These are phyloP conservation scores for Marasmius oreades DNA, from an alignment of 1,284 basidiomycete species.

Conservation along the genomic window DNA sequence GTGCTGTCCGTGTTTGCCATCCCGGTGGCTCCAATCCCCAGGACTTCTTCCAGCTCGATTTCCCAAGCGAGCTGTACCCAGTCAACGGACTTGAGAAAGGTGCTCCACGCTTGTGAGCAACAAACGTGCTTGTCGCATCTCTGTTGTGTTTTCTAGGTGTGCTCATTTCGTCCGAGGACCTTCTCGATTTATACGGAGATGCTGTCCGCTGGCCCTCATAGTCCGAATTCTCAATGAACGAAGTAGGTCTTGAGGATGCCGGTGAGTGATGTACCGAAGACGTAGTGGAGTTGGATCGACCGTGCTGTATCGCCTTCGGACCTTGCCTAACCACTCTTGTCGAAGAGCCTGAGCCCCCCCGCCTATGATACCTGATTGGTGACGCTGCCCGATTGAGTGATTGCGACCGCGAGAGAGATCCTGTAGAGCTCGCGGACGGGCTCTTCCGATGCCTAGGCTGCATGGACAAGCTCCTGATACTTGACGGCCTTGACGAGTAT, in stretches of 20 bases:
- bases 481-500: constrained; percentile 68
- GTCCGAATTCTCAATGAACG: constrained; percentile 72
- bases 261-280: constrained; percentile 68
- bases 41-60: constrained; percentile 83
- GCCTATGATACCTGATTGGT: constrained; percentile 67
- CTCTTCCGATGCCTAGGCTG: constrained; percentile 65
- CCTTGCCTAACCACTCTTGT: constrained; percentile 74
- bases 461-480: constrained; percentile 64
- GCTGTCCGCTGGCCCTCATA: constrained; percentile 49
- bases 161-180: constrained; percentile 47
- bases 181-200: constrained; percentile 47
- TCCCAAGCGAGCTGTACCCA: constrained; percentile 42
- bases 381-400: constrained; percentile 49
- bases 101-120: constrained; percentile 71
- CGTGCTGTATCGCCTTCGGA: constrained; percentile 30
- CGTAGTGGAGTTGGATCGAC: constrained; percentile 66
- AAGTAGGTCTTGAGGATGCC: constrained; percentile 67
- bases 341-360: constrained; percentile 71
- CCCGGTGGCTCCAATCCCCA: constrained; percentile 84
- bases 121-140: constrained; percentile 50
- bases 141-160: constrained; percentile 25
- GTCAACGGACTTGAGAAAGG: constrained; percentile 60
- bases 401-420: constrained; percentile 45
- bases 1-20: constrained; percentile 69
- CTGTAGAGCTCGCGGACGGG: constrained; percentile 70